phyloP scores from a whole-genome alignment of 2,329 filamentous ascomycete genomes.

The Acephala macrosclerotiorum region DNA sequence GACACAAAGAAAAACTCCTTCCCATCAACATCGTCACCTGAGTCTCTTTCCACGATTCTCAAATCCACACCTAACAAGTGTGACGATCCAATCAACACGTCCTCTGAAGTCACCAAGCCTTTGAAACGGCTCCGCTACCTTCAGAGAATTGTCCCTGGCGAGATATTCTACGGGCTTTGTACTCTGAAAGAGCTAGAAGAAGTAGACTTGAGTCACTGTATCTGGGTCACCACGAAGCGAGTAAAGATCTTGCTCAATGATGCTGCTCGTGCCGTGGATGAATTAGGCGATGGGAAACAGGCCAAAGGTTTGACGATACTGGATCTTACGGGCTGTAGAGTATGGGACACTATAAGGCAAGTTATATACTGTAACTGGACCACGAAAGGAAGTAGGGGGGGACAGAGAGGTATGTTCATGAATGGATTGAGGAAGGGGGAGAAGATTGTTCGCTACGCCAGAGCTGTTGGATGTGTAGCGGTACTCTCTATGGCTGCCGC shows the following conservation, averaged over 20 bases:
- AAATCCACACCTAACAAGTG: neutral
- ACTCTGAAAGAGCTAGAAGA: conserved; percentile 25
- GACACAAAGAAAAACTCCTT: neutral
- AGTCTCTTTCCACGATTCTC: neutral
- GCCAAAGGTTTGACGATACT: neutral
- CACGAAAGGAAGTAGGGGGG: neutral
- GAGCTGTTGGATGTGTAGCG: too few species aligned
- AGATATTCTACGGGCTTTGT: conserved; percentile 27
- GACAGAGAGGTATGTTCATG: neutral
- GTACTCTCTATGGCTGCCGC: too few species aligned
- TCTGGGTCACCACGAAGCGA: conserved; percentile 28
- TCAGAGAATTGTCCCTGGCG: conserved; percentile 25
- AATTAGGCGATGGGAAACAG: neutral
- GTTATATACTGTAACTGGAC: neutral
- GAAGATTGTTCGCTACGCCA: too few species aligned
- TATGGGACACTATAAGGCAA: too few species aligned
- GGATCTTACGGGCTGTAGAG: neutral
- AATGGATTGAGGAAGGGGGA: neutral
- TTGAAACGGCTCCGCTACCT: neutral
- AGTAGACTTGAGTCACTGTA: conserved; percentile 25
- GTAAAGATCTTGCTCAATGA: conserved; percentile 12
- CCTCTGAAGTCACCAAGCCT: neutral
- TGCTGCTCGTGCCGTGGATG: neutral
- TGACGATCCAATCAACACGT: neutral
- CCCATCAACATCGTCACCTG: neutral